Conservation (phyloP, 306 rosid species). For the Lupinus albus region DNA sequence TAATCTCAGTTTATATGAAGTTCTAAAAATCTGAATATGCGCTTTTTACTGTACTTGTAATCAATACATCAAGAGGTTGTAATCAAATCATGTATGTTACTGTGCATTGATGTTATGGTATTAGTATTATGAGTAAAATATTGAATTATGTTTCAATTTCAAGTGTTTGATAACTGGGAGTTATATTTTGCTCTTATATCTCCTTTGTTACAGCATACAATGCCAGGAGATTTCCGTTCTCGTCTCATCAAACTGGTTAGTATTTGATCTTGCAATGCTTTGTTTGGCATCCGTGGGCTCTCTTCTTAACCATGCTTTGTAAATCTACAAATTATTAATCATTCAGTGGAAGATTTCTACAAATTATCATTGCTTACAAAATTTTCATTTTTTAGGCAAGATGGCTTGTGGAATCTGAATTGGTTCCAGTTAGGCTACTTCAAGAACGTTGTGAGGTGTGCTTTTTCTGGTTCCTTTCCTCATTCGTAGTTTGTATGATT, state of each 20-base stretch:
- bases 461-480: slow-evolving; percentile 5
- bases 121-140: neutral
- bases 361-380: slow-evolving; percentile 25
- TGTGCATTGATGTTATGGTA: neutral
- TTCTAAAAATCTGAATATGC: neutral
- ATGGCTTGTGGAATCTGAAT: slow-evolving; percentile 86
- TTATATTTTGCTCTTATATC: slow-evolving; percentile 9
- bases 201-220: slow-evolving; percentile 70
- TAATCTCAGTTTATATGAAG: neutral
- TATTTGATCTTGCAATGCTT: slow-evolving; percentile 35
- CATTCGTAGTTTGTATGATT: neutral
- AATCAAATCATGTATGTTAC: neutral
- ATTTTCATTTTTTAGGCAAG: slow-evolving; percentile 60
- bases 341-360: neutral
- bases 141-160: slow-evolving; percentile 9
- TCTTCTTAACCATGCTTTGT: neutral
- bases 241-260: slow-evolving; percentile 90
- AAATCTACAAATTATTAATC: too few species aligned
- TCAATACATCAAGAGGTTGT: neutral
- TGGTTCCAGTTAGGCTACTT: slow-evolving; percentile 85
- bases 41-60: neutral
- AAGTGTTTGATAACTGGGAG: slow-evolving; percentile 23
- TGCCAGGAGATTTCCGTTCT: slow-evolving; percentile 80
- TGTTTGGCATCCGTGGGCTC: neutral
- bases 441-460: slow-evolving; percentile 98